phyloP scores from a whole-genome alignment of 441 rosid species.

The Erodium moschatum region DNA sequence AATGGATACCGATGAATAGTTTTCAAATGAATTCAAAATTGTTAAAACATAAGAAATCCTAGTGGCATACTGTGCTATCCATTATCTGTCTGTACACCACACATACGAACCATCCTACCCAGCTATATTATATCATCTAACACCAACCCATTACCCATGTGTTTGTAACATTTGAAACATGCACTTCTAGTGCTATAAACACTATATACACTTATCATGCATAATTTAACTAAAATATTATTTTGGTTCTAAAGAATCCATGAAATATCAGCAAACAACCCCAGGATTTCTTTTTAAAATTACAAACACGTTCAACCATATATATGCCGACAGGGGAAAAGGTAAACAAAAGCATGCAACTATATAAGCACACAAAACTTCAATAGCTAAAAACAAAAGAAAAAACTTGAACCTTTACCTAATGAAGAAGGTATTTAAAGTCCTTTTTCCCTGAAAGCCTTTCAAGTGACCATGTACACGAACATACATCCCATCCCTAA shows the following conservation, averaged over 20 bases:
- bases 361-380: neutral
- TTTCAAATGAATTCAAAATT: neutral
- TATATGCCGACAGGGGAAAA: neutral
- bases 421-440: constrained; percentile 60
- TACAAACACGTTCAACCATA: neutral
- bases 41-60: neutral
- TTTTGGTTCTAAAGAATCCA: neutral
- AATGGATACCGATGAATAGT: neutral
- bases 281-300: neutral
- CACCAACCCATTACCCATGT: neutral
- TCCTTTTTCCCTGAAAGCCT: constrained; percentile 65
- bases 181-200: neutral
- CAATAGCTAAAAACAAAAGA: neutral
- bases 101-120: neutral
- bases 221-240: neutral
- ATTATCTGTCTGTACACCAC: neutral
- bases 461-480: constrained; percentile 78
- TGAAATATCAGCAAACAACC: neutral
- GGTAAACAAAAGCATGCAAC: neutral
- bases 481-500: constrained; percentile 77
- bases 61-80: neutral
- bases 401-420: constrained; percentile 36
- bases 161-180: neutral
- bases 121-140: neutral
- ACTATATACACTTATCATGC: neutral